These are phyloP conservation scores for Pulveroboletus sp. DNA, from an alignment of 768 basidiomycete species.

Conservation along the genomic window DNA sequence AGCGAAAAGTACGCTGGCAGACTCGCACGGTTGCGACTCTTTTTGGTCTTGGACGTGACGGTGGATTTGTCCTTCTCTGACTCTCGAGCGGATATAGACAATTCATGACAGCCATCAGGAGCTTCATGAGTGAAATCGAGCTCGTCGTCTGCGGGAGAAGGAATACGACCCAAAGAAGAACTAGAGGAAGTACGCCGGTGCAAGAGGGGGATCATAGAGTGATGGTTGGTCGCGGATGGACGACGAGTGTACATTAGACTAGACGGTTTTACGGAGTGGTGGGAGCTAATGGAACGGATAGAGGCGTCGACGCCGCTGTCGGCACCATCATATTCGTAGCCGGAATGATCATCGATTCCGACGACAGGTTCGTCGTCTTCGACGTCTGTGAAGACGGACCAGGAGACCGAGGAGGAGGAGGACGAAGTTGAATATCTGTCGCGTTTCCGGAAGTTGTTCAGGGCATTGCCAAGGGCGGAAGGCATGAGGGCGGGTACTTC, in stretches of 20 bases:
- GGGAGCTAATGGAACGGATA: constrained; percentile 39
- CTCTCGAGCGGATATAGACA: constrained; percentile 26
- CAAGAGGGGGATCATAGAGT: constrained; percentile 52
- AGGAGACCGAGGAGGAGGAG: constrained; percentile 63
- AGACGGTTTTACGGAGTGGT: constrained; percentile 35
- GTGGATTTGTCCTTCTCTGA: constrained; percentile 24
- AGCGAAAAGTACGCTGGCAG: constrained; percentile 75
- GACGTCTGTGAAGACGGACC: constrained; percentile 61
- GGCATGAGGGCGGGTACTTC: constrained; percentile 68
- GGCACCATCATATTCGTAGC: constrained; percentile 24
- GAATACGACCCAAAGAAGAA: constrained; percentile 28
- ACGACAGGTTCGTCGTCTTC: constrained; percentile 45
- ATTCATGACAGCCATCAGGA: constrained; percentile 26
- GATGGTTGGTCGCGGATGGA: constrained; percentile 67
- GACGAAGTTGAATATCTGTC: constrained; percentile 55
- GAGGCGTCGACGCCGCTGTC: constrained; percentile 38
- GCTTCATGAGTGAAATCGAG: constrained; percentile 37
- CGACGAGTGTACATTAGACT: constrained; percentile 63
- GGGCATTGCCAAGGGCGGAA: constrained; percentile 50
- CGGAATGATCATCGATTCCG: constrained; percentile 33
- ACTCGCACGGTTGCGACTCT: constrained; percentile 62
- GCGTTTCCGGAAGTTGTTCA: constrained; percentile 41
- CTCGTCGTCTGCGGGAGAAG: constrained; percentile 41
- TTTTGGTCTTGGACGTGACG: constrained; percentile 40
- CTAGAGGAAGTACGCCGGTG: constrained; percentile 48